phyloP scores from a whole-genome alignment of 148 eudicot species.

The Arctostaphylos glauca region DNA sequence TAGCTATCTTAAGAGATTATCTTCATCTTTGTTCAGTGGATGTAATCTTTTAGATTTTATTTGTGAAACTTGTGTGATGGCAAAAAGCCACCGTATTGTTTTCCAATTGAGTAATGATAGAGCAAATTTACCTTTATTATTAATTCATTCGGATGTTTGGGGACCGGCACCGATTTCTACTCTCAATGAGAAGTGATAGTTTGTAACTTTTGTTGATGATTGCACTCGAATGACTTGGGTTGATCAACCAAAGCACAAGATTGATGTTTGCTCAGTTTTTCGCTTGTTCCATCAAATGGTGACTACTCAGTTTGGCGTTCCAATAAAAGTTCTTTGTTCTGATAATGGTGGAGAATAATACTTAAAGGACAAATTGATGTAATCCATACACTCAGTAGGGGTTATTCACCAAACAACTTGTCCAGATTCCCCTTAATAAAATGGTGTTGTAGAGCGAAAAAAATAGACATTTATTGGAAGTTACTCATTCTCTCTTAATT shows the following conservation, averaged over 20 bases:
- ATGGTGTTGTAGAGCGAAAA: too few species aligned
- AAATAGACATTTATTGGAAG: too few species aligned
- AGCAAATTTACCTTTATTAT: neutral
- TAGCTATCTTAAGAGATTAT: neutral
- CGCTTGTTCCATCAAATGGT: neutral
- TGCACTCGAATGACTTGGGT: slow-evolving; percentile 1
- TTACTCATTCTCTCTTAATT: too few species aligned
- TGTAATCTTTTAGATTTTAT: neutral
- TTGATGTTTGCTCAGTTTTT: neutral
- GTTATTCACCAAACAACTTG: too few species aligned
- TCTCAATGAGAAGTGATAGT: neutral
- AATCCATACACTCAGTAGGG: too few species aligned
- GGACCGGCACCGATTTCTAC: neutral
- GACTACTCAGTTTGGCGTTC: neutral
- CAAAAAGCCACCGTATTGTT: neutral
- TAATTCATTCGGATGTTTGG: neutral
- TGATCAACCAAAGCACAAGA: neutral
- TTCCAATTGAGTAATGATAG: neutral
- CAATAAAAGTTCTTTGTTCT: neutral
- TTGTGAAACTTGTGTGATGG: neutral
- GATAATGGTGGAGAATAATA: neutral
- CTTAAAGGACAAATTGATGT: neutral
- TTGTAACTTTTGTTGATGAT: neutral
- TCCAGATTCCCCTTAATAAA: too few species aligned
- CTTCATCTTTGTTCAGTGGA: neutral